Conservation (phyloP, 1,284 basidiomycete species). For the Peniophora sp. region DNA sequence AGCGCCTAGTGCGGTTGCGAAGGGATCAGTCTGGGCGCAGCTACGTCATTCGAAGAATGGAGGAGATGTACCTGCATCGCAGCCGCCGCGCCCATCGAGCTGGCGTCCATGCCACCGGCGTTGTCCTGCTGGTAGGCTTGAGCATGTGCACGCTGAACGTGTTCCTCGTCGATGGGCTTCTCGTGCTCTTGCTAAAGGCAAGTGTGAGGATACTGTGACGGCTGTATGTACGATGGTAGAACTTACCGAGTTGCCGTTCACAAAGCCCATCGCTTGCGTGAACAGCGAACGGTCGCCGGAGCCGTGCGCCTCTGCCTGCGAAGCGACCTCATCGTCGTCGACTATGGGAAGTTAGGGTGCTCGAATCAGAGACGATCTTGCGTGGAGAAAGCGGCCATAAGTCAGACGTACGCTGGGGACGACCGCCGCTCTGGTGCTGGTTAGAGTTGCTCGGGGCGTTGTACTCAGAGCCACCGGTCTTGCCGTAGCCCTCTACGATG, state of each 20-base stretch:
- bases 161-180: conserved; percentile 59
- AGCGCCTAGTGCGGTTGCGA: conserved; percentile 33
- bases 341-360: conserved; percentile 29
- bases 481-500: conserved; percentile 14
- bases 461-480: conserved; percentile 56
- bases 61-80: conserved; percentile 53
- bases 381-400: neutral
- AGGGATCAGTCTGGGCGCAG: neutral
- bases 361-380: neutral
- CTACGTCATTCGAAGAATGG: neutral
- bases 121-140: conserved; percentile 50
- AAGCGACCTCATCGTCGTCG: conserved; percentile 48
- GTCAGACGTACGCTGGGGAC: conserved; percentile 24
- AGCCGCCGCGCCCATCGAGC: conserved; percentile 66
- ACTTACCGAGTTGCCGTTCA: conserved; percentile 43
- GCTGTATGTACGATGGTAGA: conserved; percentile 7
- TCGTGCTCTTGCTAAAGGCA: conserved; percentile 37
- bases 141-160: conserved; percentile 52
- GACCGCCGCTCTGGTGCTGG: conserved; percentile 11
- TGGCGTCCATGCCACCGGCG: conserved; percentile 42
- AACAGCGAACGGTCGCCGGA: conserved; percentile 47
- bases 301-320: conserved; percentile 39
- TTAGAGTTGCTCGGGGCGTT: conserved; percentile 38
- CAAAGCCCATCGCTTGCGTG: conserved; percentile 40
- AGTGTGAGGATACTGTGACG: neutral